Percentiles rank a stretch among this genome's conserved stretches.
Evolutionary conservation across 1,284 basidiomycete genomes (phyloP).

Genomic region (Marasmius tenuissimus): DNA sequence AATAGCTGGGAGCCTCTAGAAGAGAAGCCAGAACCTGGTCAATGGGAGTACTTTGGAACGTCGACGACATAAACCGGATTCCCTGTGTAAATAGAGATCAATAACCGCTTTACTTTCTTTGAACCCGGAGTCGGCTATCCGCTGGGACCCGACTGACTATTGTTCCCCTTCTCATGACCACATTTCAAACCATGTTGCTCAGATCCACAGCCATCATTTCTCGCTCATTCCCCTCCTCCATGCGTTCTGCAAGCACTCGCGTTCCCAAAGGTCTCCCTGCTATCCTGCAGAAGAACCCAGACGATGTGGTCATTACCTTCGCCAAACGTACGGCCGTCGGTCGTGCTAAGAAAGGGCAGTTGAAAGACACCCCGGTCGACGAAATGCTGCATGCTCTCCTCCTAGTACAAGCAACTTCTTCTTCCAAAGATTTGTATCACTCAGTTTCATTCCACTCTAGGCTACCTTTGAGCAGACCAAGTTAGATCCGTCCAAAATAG

Average conservation of each 20-base stretch:
- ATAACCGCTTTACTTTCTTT: not conserved
- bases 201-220: constrained; percentile 8
- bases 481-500: constrained; percentile 57
- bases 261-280: constrained; percentile 41
- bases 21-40: constrained; percentile 76
- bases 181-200: constrained; percentile 1
- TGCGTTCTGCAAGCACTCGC: constrained; percentile 35
- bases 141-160: not conserved
- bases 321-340: constrained; percentile 81
- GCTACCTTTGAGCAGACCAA: constrained; percentile 43
- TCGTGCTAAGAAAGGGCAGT: constrained; percentile 75
- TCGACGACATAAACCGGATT: constrained; percentile 24
- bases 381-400: constrained; percentile 70
- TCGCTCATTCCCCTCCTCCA: constrained; percentile 33
- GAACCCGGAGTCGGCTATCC: not conserved
- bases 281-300: constrained; percentile 65
- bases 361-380: constrained; percentile 76
- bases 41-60: constrained; percentile 82
- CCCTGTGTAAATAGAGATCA: constrained; percentile 3
- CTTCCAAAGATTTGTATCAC: not conserved
- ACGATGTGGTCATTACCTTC: constrained; percentile 87
- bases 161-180: not conserved
- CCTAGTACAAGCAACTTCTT: constrained; percentile 44
- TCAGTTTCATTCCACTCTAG: constrained; percentile 20
- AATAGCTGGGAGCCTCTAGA: constrained; percentile 85